Conservation (phyloP, 495 filamentous ascomycete species). For the Penicillium samsonianum region DNA sequence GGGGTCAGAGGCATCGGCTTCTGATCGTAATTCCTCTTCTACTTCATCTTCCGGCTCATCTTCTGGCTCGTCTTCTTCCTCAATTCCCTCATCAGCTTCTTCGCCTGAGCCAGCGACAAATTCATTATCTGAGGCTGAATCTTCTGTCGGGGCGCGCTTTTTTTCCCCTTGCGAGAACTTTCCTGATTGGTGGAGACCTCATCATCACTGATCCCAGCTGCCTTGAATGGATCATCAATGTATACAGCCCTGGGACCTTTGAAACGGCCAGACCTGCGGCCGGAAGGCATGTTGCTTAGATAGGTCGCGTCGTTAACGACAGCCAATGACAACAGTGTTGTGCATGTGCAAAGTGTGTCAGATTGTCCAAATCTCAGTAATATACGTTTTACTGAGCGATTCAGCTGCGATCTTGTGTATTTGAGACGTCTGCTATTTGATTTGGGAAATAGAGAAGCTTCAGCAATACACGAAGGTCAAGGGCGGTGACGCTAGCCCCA, state of each 20-base stretch:
- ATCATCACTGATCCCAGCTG: constrained; percentile 36
- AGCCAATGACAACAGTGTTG: constrained; percentile 1
- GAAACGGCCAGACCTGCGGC: constrained; percentile 44
- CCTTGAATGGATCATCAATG: constrained; percentile 38
- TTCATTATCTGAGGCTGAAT: constrained; percentile 35
- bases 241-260: constrained; percentile 37
- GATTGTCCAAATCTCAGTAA: neutral
- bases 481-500: constrained; percentile 1
- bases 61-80: constrained; percentile 18
- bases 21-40: constrained; percentile 17
- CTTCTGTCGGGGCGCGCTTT: constrained; percentile 22
- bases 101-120: constrained; percentile 32
- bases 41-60: constrained; percentile 26
- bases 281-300: constrained; percentile 28
- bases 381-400: neutral
- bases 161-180: constrained; percentile 17
- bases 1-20: constrained; percentile 16
- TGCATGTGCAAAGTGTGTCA: neutral
- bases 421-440: neutral
- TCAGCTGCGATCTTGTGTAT: neutral
- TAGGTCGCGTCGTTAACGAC: neutral
- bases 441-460: constrained; percentile 10
- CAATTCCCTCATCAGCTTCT: constrained; percentile 23
- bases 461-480: constrained; percentile 8
- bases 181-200: constrained; percentile 22